phyloP scores from a whole-genome alignment of 345 rosid species.

The Isatis tinctoria region DNA sequence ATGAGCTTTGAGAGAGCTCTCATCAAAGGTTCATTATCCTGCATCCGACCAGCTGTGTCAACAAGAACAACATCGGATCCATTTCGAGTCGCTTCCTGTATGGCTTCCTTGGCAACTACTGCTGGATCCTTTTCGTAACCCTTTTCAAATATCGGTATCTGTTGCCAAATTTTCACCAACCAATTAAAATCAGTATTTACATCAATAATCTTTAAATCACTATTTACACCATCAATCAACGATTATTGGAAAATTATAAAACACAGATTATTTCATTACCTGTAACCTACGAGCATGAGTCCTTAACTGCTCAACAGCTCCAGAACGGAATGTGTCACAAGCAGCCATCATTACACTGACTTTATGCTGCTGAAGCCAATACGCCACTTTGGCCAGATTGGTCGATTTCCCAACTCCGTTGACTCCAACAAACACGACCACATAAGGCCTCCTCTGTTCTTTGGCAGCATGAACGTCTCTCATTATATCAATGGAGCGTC shows the following conservation, averaged over 20 bases:
- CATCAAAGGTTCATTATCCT: constrained; percentile 98
- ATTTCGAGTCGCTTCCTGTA: constrained; percentile 78
- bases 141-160: constrained; percentile 97
- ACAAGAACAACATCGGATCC: constrained; percentile 97
- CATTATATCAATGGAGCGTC: constrained; percentile 91
- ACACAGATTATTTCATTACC: constrained; percentile 34
- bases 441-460: constrained; percentile 92
- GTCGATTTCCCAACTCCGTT: constrained; percentile 99
- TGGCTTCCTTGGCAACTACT: constrained; percentile 95
- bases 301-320: constrained; percentile 97
- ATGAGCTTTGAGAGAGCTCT: constrained; percentile 96
- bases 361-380: constrained; percentile 96
- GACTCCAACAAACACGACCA: constrained; percentile 95
- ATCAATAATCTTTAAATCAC: not conserved
- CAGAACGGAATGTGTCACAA: constrained; percentile 96
- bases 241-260: not conserved
- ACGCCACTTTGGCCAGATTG: constrained; percentile 95
- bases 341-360: constrained; percentile 98
- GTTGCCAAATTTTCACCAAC: constrained; percentile 4
- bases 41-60: constrained; percentile 99
- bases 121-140: constrained; percentile 99
- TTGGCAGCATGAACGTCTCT: constrained; percentile 92
- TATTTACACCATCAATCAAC: not conserved
- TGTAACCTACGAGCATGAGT: constrained; percentile 98
- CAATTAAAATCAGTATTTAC: not conserved